phyloP scores from a whole-genome alignment of 768 basidiomycete genomes.

The Boletus tomentosulus region DNA sequence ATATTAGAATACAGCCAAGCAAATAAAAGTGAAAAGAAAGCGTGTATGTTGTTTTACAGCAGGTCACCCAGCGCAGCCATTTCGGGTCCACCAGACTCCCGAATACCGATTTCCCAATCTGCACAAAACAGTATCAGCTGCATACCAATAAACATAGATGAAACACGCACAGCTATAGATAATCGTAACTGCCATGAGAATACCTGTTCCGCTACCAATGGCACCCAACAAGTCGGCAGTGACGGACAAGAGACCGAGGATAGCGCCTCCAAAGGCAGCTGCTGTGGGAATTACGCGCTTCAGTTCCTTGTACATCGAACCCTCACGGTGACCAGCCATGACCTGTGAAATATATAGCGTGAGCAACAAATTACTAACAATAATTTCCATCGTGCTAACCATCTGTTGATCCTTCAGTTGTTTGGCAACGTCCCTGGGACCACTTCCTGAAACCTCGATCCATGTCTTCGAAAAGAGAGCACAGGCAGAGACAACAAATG shows the following conservation, averaged over 20 bases:
- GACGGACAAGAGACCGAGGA: constrained; percentile 87
- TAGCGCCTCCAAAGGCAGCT: constrained; percentile 96
- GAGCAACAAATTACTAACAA: not conserved
- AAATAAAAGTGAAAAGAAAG: not conserved
- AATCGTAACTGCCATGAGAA: constrained; percentile 96
- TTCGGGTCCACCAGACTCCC: constrained; percentile 80
- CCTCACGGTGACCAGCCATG: constrained; percentile 90
- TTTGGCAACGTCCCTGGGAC: too few relatives aligned
- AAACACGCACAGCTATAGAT: constrained; percentile 68
- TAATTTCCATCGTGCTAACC: too few relatives aligned
- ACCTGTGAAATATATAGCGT: constrained; percentile 38
- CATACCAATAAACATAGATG: not conserved
- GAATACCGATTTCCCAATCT: constrained; percentile 92
- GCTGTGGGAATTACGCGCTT: constrained; percentile 98
- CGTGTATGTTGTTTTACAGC: constrained; percentile 40
- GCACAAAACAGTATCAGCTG: not conserved
- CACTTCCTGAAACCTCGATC: too few relatives aligned
- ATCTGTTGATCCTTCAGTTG: too few relatives aligned
- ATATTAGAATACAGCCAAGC: constrained; percentile 3
- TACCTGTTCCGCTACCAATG: constrained; percentile 92
- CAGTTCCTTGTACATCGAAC: constrained; percentile 98
- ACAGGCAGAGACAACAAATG: too few relatives aligned
- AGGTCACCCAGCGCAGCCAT: constrained; percentile 78
- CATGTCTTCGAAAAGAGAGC: too few relatives aligned
- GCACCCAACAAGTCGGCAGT: constrained; percentile 94